These are phyloP conservation scores for Termitomyces sp. DNA, from an alignment of 768 basidiomycete species.

Conservation along the genomic window DNA sequence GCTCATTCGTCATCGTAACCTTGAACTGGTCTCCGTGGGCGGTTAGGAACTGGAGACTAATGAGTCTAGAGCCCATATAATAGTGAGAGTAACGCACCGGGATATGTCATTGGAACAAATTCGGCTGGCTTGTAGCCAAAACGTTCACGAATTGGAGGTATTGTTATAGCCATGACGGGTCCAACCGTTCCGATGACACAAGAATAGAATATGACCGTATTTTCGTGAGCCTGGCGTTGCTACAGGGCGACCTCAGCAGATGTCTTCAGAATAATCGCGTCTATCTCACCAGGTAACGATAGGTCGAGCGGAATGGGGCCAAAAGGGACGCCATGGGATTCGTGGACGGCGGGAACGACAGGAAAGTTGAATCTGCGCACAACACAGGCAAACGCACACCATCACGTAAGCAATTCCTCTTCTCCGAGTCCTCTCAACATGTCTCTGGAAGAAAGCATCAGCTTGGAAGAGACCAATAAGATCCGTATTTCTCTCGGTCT, in stretches of 20 bases:
- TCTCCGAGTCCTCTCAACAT: slow-evolving; percentile 25
- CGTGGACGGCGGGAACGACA: slow-evolving; percentile 1
- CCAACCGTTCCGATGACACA: slow-evolving; percentile 71
- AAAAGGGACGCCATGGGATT: slow-evolving; percentile 40
- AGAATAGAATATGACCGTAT: slow-evolving; percentile 88
- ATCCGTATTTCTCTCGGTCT: slow-evolving; percentile 93
- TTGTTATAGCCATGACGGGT: slow-evolving; percentile 64
- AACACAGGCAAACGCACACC: slow-evolving; percentile 9
- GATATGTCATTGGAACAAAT: slow-evolving; percentile 72
- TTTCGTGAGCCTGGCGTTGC: slow-evolving; percentile 92
- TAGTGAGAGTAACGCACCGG: slow-evolving; percentile 46
- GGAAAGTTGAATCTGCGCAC: slow-evolving; percentile 6
- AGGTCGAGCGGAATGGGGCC: slow-evolving; percentile 47
- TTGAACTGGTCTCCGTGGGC: slow-evolving; percentile 61
- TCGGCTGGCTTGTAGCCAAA: slow-evolving; percentile 72
- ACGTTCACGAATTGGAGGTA: slow-evolving; percentile 78
- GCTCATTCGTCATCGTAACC: slow-evolving; percentile 69
- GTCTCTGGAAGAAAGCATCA: slow-evolving; percentile 85
- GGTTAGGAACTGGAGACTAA: slow-evolving; percentile 57
- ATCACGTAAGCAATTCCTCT: slow-evolving; percentile 20
- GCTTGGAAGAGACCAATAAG: slow-evolving; percentile 93
- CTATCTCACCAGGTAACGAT: slow-evolving; percentile 43
- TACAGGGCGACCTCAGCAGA: slow-evolving; percentile 27
- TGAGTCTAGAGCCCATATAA: background rate
- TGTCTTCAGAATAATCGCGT: background rate